Conservation (phyloP, 805 yeast species). For the Yarrowia sp. region DNA sequence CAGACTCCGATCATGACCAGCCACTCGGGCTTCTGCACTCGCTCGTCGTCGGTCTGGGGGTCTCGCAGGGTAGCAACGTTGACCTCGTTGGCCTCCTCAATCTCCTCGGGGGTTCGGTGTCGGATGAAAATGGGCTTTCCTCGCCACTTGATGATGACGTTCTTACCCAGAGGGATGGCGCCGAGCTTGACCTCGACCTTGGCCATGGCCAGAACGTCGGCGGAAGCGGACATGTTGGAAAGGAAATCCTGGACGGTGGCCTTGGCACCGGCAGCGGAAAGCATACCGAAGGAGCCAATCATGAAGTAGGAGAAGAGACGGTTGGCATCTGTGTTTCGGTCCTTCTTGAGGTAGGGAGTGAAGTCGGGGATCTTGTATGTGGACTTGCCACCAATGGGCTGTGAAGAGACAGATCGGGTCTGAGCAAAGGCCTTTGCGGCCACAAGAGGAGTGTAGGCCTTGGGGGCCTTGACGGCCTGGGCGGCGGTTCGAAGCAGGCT, state of each 20-base stretch:
- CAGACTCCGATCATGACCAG: constrained; percentile 98
- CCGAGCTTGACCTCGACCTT: constrained; percentile 96
- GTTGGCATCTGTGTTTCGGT: constrained; percentile 72
- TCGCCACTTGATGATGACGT: constrained; percentile 98
- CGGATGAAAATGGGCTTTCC: constrained; percentile 99
- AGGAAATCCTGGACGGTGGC: constrained; percentile 92
- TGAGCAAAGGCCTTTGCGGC: constrained; percentile 37
- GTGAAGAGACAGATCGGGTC: constrained; percentile 39
- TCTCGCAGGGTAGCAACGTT: constrained; percentile 84
- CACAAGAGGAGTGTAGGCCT: constrained; percentile 38
- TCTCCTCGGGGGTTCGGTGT: constrained; percentile 94
- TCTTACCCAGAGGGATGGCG: constrained; percentile 96
- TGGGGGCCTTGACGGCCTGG: constrained; percentile 39
- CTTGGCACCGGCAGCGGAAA: constrained; percentile 93
- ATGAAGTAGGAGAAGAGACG: constrained; percentile 94
- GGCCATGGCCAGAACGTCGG: constrained; percentile 99
- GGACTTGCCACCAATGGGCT: constrained; percentile 57
- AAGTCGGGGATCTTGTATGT: constrained; percentile 92
- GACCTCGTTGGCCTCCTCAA: constrained; percentile 88
- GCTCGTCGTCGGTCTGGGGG: constrained; percentile 90
- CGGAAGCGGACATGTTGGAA: constrained; percentile 94
- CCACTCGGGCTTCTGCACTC: constrained; percentile 98
- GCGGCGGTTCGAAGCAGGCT: constrained; percentile 39
- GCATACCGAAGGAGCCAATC: constrained; percentile 93
- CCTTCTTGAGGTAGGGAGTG: constrained; percentile 75